Conservation (phyloP, 768 basidiomycete genomes). For the Termitomyces eurrhizus region DNA sequence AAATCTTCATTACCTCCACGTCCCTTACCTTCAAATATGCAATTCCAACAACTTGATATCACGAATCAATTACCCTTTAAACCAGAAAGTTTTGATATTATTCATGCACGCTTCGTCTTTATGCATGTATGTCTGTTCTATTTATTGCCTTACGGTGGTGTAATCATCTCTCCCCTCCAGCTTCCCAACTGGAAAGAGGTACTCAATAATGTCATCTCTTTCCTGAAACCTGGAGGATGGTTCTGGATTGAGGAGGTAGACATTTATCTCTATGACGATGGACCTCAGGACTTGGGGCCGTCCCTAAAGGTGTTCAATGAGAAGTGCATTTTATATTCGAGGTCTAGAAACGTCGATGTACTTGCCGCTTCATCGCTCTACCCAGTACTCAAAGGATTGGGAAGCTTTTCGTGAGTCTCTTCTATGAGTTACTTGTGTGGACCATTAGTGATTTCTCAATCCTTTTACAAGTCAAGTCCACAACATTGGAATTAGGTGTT, state of each 20-base stretch:
- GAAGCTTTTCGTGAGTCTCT: not conserved
- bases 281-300: not conserved
- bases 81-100: not conserved
- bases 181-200: not conserved
- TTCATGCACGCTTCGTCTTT: not conserved
- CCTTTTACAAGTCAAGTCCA: not conserved
- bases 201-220: not conserved
- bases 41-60: not conserved
- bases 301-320: not conserved
- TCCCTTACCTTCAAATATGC: not conserved
- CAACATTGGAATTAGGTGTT: not conserved
- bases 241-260: not conserved
- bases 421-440: not conserved
- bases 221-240: slow-evolving; percentile 6
- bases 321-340: not conserved
- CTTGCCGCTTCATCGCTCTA: not conserved
- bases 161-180: not conserved
- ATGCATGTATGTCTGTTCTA: not conserved
- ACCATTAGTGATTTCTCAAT: not conserved
- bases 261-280: not conserved
- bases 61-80: not conserved
- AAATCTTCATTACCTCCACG: not conserved
- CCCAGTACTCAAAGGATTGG: not conserved
- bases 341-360: not conserved
- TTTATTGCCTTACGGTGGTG: not conserved